Base-by-base conservation (phyloP, 139 green algal genomes). In the Chlorella sp. region DNA sequence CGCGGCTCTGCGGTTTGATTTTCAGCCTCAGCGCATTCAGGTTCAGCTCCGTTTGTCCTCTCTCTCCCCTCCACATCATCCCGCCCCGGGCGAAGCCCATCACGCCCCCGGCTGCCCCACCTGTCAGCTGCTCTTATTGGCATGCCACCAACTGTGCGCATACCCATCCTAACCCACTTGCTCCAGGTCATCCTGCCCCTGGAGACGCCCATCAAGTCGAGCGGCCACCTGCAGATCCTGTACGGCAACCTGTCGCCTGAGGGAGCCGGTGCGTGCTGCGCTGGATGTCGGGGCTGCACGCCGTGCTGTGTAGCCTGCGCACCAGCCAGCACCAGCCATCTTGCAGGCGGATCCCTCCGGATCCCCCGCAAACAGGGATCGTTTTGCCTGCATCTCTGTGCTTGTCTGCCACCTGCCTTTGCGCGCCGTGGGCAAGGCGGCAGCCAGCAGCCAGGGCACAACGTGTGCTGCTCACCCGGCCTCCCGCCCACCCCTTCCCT, bases 191-290 rank as follows among this genome's bases (percentile, higher is more conserved):
- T 99, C 83, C 76, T 96, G 76, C 93, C 95, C 19, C 36, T 97
- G n/a, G 92, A 97, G 34, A 87, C 82, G 32, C 96, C 97, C 81
- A 99, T 99, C 91, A 99, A 99, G 91, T 5, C 73, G 6, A 82
- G 62, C 40, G 90, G 88, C 51, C 91, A 92, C 89, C 73, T 92
- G 20, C 94, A 98, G 91, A 97, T 97, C 79, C 86, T 99, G 78
- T 99, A 99, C 87, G 97, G 97, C 81, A 99, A 99, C 92, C 83
- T 99, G 34, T 94, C 96, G 0, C 95, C 95, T 22, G 94, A 97
- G 83, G 97, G 97, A 41, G 96, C 92, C 40, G 82, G 82, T 86
- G 73, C 26, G 81, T 65, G 20, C 3, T 34, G 48, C 20, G 41
- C 30, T 36, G 64, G 28, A 38, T 2, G 28, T 54, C 11, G 11